phyloP scores from a whole-genome alignment of 139 green algal genomes.

The Pseudopediastrum boryanum region DNA sequence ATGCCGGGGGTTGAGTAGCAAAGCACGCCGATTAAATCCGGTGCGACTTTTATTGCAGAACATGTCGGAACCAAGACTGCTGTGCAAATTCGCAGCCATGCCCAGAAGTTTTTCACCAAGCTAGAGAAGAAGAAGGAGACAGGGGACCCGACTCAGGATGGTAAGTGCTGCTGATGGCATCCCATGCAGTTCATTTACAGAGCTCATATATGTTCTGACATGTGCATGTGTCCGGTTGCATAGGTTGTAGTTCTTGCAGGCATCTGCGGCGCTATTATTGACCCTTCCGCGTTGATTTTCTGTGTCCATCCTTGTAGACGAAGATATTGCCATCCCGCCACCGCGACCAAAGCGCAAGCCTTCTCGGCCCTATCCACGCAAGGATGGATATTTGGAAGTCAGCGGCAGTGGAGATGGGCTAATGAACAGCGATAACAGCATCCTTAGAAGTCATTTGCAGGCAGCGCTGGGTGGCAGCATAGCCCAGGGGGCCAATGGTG shows the following conservation, averaged over 20 bases:
- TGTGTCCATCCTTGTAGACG: slow-evolving; percentile 13
- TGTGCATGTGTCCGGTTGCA: background rate
- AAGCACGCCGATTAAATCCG: background rate
- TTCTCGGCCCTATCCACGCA: slow-evolving; percentile 76
- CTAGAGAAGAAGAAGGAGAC: slow-evolving; percentile 48
- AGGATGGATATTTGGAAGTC: slow-evolving; percentile 37
- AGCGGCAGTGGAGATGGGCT: background rate
- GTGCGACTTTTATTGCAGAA: slow-evolving; percentile 59
- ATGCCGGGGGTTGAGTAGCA: background rate
- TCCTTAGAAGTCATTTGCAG: background rate
- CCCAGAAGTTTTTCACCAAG: slow-evolving; percentile 94
- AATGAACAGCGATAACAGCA: background rate
- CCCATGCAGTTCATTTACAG: background rate
- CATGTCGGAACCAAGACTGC: slow-evolving; percentile 94
- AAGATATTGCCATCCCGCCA: slow-evolving; percentile 80
- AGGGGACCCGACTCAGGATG: slow-evolving; percentile 9
- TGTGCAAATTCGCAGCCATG: slow-evolving; percentile 95
- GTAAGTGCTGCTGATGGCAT: background rate
- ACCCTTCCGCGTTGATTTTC: background rate
- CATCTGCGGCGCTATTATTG: background rate
- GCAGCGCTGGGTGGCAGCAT: background rate
- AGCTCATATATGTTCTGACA: background rate
- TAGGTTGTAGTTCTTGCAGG: too few relatives aligned
- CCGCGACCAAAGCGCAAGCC: slow-evolving; percentile 89
- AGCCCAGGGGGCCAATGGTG: slow-evolving; percentile 1